A percentile compares a stretch with the other conserved stretches of the same genome.
Evolutionary conservation across 1,284 basidiomycete genomes (phyloP).

Genomic region (Rhodotorula sp.): DNA sequence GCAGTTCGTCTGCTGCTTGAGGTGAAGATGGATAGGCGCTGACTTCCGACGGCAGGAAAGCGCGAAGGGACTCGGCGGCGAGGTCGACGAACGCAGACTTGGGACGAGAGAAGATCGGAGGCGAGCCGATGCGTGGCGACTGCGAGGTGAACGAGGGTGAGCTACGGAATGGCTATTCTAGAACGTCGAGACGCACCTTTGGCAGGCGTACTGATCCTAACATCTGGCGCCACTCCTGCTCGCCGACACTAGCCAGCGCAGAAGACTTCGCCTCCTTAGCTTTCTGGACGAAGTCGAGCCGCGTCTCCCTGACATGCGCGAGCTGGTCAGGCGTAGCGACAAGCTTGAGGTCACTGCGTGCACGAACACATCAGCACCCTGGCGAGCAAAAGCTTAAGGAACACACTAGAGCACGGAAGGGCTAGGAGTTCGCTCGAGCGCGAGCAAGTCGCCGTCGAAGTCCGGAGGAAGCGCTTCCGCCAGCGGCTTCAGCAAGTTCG

Average conservation of each 20-base stretch:
- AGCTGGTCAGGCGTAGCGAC: not conserved
- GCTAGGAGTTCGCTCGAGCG: too few species aligned
- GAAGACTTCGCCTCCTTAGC: not conserved
- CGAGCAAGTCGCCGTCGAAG: slow-evolving; percentile 7
- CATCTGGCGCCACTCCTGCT: not conserved
- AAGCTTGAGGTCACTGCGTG: slow-evolving; percentile 14
- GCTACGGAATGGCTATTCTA: too few species aligned
- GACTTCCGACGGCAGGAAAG: not conserved
- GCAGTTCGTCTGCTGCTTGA: not conserved
- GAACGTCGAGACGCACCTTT: too few species aligned
- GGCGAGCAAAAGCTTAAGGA: too few species aligned
- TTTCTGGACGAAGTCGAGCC: not conserved
- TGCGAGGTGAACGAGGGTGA: not conserved
- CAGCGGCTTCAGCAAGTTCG: not conserved
- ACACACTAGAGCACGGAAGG: too few species aligned
- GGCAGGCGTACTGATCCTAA: too few species aligned
- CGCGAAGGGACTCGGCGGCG: not conserved
- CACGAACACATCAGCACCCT: not conserved
- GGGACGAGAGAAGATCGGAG: slow-evolving; percentile 4
- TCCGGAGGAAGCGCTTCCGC: slow-evolving; percentile 13
- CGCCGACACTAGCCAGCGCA: not conserved
- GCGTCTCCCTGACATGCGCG: not conserved
- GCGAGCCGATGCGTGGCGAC: slow-evolving; percentile 1
- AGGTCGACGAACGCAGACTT: not conserved
- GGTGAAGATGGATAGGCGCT: slow-evolving; percentile 2